Conservation (phyloP, 306 rosid genomes). For the Neltuma alba region DNA sequence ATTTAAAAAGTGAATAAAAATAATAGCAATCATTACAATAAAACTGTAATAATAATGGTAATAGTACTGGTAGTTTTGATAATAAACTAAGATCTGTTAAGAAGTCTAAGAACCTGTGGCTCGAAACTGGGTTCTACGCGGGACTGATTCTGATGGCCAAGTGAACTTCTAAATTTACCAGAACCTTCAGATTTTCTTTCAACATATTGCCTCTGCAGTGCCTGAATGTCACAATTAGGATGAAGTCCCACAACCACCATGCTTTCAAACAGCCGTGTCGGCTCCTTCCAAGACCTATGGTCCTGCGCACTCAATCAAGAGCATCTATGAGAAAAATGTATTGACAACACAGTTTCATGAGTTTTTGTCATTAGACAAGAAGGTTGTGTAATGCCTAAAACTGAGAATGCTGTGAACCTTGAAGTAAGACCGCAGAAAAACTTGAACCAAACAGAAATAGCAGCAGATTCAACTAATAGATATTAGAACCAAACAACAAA, state of each 20-base stretch:
- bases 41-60: not conserved
- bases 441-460: constrained; percentile 12
- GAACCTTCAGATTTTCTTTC: constrained; percentile 73
- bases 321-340: constrained; percentile 29
- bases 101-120: constrained; percentile 89
- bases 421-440: not conserved
- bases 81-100: constrained; percentile 27
- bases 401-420: constrained; percentile 13
- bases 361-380: constrained; percentile 6
- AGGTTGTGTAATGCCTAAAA: constrained; percentile 12
- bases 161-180: constrained; percentile 74
- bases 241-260: constrained; percentile 93
- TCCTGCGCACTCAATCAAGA: constrained; percentile 65
- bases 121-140: constrained; percentile 84
- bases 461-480: constrained; percentile 6
- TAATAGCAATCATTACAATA: not conserved
- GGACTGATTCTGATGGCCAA: constrained; percentile 69
- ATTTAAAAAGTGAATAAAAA: constrained; percentile 3
- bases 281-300: constrained; percentile 86
- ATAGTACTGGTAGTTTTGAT: constrained; percentile 3
- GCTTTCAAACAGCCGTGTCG: constrained; percentile 88
- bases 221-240: constrained; percentile 90
- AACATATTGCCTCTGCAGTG: constrained; percentile 70
- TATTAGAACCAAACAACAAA: constrained; percentile 25
- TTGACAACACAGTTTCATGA: not conserved